Evolutionary conservation across 148 eudicot species (phyloP).

Genomic region (Silene uniflora): DNA sequence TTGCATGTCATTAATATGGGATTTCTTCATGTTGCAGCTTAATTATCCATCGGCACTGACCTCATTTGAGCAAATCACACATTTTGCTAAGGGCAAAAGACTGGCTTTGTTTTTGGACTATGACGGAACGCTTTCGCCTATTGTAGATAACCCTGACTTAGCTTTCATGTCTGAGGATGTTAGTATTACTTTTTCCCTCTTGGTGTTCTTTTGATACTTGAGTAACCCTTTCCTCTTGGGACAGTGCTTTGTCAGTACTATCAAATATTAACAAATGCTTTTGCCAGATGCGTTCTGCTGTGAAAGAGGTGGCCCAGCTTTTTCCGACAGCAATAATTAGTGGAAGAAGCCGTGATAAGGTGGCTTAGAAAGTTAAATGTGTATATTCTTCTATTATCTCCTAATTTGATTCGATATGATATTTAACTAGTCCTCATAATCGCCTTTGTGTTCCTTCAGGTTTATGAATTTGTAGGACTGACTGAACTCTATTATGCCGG

Average conservation of each 20-base stretch:
- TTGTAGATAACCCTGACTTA: conserved; percentile 84
- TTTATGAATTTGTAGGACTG: conserved; percentile 82
- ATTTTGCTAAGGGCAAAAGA: conserved; percentile 70
- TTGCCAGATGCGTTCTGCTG: conserved; percentile 76
- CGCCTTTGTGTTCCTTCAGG: conserved; percentile 40
- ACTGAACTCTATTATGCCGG: conserved; percentile 93
- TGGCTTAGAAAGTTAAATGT: conserved; percentile 19
- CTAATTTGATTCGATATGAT: not conserved
- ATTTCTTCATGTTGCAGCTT: conserved; percentile 42
- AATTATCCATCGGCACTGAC: conserved; percentile 89
- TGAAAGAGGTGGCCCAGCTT: conserved; percentile 61
- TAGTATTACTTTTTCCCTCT: conserved; percentile 20
- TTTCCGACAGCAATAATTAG: conserved; percentile 95
- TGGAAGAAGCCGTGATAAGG: conserved; percentile 98
- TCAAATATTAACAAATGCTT: conserved; percentile 7
- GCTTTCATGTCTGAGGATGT: conserved; percentile 88
- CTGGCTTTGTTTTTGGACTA: conserved; percentile 87
- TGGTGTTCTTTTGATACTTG: not conserved
- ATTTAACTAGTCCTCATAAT: not conserved
- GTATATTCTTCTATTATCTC: not conserved
- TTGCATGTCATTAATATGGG: not conserved
- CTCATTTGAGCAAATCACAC: conserved; percentile 66
- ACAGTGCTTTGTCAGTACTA: conserved; percentile 1
- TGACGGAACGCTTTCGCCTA: conserved; percentile 94
- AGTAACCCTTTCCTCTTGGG: not conserved